phyloP scores from a whole-genome alignment of 768 basidiomycete species.

The Pleurotus eryngii region DNA sequence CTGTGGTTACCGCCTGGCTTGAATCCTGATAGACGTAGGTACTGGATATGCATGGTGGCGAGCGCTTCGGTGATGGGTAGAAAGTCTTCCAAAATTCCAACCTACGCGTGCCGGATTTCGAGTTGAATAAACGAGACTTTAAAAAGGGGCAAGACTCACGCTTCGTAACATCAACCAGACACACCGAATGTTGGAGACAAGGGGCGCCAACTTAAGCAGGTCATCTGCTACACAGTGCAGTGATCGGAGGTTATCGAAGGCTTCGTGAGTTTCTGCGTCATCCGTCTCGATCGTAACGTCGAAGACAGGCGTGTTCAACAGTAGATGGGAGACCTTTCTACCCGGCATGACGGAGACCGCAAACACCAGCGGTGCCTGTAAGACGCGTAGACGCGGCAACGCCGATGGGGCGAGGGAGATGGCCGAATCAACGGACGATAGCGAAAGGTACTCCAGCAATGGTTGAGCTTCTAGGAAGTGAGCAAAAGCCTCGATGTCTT shows the following conservation, averaged over 20 bases:
- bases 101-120: background rate
- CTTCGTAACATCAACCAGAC: background rate
- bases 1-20: background rate
- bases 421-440: background rate
- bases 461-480: slow-evolving; percentile 1
- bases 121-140: background rate
- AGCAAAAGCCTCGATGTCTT: background rate
- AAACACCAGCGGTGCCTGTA: background rate
- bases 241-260: background rate
- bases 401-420: background rate
- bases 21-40: slow-evolving; percentile 1
- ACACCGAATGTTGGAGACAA: background rate
- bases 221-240: background rate
- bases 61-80: background rate
- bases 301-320: background rate
- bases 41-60: background rate
- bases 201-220: background rate
- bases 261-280: background rate
- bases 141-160: background rate
- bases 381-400: background rate
- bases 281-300: background rate
- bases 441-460: background rate
- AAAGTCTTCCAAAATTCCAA: background rate
- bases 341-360: background rate
- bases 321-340: background rate